These are phyloP conservation scores for Candolleomyces aberdarensis DNA, from an alignment of 768 basidiomycete species.

Conservation along the genomic window DNA sequence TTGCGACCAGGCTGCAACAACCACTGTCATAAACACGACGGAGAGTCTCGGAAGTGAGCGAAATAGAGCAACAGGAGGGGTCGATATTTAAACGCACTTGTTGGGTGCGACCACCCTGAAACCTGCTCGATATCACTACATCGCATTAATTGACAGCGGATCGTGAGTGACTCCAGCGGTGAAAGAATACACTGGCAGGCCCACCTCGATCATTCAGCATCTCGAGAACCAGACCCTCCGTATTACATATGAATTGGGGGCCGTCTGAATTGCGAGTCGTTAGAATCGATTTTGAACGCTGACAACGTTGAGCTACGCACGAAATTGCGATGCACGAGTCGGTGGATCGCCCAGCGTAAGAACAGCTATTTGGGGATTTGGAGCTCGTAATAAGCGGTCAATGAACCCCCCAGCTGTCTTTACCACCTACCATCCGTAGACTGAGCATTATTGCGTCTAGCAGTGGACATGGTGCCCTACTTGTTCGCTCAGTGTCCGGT, in stretches of 20 bases:
- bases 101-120: background rate
- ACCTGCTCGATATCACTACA: background rate
- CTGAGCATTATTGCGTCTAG: too few species aligned
- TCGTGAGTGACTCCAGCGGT: background rate
- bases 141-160: background rate
- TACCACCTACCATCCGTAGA: too few species aligned
- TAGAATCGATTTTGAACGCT: background rate
- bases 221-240: background rate
- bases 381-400: too few species aligned
- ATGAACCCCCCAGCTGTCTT: too few species aligned
- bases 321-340: background rate
- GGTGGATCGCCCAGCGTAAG: too few species aligned
- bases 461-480: too few species aligned
- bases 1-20: background rate
- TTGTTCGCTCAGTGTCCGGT: too few species aligned
- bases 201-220: background rate
- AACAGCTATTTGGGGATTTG: too few species aligned
- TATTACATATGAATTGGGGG: background rate
- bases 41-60: background rate
- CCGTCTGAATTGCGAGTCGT: background rate
- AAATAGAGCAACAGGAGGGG: background rate
- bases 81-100: background rate
- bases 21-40: too few species aligned
- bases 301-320: background rate
- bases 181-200: background rate